phyloP scores from a whole-genome alignment of 805 yeast genomes.

The Wickerhamomyces subpelliculosus region DNA sequence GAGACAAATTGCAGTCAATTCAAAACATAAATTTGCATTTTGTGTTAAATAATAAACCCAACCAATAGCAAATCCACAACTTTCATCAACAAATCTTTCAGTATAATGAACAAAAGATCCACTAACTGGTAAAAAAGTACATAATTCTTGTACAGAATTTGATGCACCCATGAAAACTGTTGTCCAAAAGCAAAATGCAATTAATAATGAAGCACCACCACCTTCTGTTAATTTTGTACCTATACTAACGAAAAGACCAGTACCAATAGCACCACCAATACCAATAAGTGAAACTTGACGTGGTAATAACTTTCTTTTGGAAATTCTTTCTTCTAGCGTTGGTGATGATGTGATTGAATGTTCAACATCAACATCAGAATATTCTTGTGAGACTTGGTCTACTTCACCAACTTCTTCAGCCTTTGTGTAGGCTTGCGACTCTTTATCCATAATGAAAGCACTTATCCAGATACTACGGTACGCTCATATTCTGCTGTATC shows the following conservation, averaged over 20 bases:
- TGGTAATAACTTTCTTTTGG: no score
- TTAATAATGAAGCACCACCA: slow-evolving; percentile 66
- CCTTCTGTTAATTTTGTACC: slow-evolving; percentile 56
- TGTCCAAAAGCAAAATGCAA: slow-evolving; percentile 58
- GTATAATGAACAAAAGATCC: slow-evolving; percentile 56
- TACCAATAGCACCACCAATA: slow-evolving; percentile 78
- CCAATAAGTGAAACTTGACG: slow-evolving; percentile 80
- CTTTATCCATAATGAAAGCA: no score
- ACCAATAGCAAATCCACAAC: slow-evolving; percentile 23
- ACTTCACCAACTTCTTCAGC: no score
- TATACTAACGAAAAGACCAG: slow-evolving; percentile 76
- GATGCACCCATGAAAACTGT: no score
- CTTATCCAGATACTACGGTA: no score
- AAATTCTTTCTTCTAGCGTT: no score
- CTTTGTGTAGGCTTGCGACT: no score
- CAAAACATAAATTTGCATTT: slow-evolving; percentile 27
- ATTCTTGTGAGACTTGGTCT: no score
- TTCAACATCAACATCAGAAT: no score
- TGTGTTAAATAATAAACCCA: slow-evolving; percentile 22
- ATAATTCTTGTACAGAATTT: no score
- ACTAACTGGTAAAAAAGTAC: slow-evolving; percentile 56
- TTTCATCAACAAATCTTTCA: slow-evolving; percentile 40
- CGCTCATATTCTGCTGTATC: no score
- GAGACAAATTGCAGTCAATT: slow-evolving; percentile 57
- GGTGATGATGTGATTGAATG: no score